Conservation (phyloP, 257 asterid genomes). For the Penstemon barbatus region DNA sequence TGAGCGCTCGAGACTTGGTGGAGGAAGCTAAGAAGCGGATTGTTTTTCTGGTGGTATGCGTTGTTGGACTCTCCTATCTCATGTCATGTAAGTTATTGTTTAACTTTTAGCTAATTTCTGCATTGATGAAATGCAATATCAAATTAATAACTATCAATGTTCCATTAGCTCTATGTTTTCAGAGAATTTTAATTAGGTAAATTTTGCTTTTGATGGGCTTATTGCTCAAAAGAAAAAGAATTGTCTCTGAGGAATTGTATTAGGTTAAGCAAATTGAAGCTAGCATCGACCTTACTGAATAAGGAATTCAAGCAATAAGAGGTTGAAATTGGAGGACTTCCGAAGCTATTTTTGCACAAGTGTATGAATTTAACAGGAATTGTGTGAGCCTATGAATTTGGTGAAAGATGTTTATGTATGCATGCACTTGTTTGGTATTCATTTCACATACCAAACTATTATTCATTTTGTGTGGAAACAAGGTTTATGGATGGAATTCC, state of each 20-base stretch:
- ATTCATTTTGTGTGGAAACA: background rate
- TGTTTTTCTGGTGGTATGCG: conserved; percentile 29
- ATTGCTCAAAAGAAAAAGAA: too few species aligned
- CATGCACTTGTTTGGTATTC: background rate
- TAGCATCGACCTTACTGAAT: background rate
- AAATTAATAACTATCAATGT: too few species aligned
- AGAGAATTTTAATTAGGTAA: too few species aligned
- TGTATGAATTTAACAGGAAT: background rate
- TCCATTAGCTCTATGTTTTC: too few species aligned
- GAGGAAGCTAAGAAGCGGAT: conserved; percentile 37
- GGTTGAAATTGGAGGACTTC: background rate
- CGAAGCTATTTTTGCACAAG: background rate
- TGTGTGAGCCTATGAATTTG: background rate
- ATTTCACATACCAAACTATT: background rate
- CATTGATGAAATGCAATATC: background rate
- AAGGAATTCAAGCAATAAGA: background rate
- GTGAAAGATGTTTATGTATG: background rate
- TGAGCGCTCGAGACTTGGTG: conserved; percentile 24
- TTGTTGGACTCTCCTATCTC: conserved; percentile 32
- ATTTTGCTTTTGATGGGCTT: too few species aligned
- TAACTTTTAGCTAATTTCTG: background rate
- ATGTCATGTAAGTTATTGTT: conserved; percentile 32
- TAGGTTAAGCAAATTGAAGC: background rate
- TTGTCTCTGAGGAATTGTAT: background rate
- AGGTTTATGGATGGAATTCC: background rate